Evolutionary conservation across 2,329 filamentous ascomycete genomes (phyloP), one percentile per base, ranked within the genome.

Genomic region (Cladosporium sphaerospermum): DNA sequence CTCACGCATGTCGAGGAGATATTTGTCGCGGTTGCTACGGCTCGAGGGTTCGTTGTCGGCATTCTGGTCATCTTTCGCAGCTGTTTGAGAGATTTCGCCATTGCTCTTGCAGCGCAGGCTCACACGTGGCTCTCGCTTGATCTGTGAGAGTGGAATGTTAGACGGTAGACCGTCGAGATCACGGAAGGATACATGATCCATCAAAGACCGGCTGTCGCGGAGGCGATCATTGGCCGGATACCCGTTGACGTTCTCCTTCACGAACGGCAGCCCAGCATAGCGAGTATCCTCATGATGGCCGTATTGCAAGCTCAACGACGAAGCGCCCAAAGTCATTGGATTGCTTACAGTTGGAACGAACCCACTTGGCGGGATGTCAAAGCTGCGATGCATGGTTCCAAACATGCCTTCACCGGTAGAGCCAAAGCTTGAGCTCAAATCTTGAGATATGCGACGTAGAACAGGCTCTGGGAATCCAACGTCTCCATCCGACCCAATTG

Each of bases 1-100:
- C 7, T 67, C 62, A 64, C 81, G 83, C 19, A 75, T 72, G n/a
- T 73, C 62, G 13, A 86, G 65, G 1, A 88, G 72, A 40, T 57
- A 59, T n/a, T 55, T 52, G 54, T 68, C 64, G 33, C 44, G 51
- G 34, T 34, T 19, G 13, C 14, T 28, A 28, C 23, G 23, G 9
- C 9, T 31, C 11, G 49, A 11, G 18, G n/a, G 8, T 3, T 9
- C 34, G 9, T 39, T 43, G 31, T 9, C 28, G 16, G 33, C 19
- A 9, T n/a, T 19, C 33, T 45, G 32, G 33, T 33, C 37, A 28
- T 28, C 7, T 5, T 28, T 28, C 23, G 23, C 23, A 28, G 23
- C 5, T 28, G 23, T 28, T 28, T 28, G 23, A 28, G 23, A 7
- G 7, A 7, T 5, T 5, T 5, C 23, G 23, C 4, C 23, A 28